Conservation (phyloP, 495 filamentous ascomycete genomes). For the Xylaria scruposa region DNA sequence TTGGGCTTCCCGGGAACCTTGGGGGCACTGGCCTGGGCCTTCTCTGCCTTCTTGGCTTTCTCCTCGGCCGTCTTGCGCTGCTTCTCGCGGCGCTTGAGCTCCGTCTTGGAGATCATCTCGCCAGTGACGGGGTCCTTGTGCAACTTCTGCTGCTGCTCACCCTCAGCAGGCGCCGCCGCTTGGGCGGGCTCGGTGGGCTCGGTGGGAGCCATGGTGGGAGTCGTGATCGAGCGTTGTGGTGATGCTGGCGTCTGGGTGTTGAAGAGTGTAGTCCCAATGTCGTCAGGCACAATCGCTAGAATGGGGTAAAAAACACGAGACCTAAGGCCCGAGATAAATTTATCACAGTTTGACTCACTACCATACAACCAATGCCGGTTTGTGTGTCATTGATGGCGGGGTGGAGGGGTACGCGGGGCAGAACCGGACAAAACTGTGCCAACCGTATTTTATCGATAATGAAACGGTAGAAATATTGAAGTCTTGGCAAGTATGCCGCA, state of each 20-base stretch:
- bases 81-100: slow-evolving; percentile 97
- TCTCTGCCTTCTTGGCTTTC: slow-evolving; percentile 59
- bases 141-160: slow-evolving; percentile 72
- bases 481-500: neutral
- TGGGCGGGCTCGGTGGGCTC: slow-evolving; percentile 11
- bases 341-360: slow-evolving; percentile 17
- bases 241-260: neutral
- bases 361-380: neutral
- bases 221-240: neutral
- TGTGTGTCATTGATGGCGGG: slow-evolving; percentile 17
- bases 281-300: neutral
- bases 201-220: slow-evolving; percentile 11
- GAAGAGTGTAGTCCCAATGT: neutral
- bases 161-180: slow-evolving; percentile 16
- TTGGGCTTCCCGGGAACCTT: slow-evolving; percentile 69
- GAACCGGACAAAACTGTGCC: slow-evolving; percentile 16
- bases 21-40: slow-evolving; percentile 64
- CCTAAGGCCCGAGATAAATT: neutral
- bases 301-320: slow-evolving; percentile 9
- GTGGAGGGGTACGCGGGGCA: slow-evolving; percentile 24
- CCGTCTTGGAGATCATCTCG: slow-evolving; percentile 83
- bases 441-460: neutral
- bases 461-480: neutral
- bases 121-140: slow-evolving; percentile 85
- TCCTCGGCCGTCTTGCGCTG: slow-evolving; percentile 85